A percentile compares a stretch with the other conserved stretches of the same genome.
Evolutionary conservation across 108 stramenopile species (phyloP).

Genomic region (Cyclotella choctawhatcheeana): DNA sequence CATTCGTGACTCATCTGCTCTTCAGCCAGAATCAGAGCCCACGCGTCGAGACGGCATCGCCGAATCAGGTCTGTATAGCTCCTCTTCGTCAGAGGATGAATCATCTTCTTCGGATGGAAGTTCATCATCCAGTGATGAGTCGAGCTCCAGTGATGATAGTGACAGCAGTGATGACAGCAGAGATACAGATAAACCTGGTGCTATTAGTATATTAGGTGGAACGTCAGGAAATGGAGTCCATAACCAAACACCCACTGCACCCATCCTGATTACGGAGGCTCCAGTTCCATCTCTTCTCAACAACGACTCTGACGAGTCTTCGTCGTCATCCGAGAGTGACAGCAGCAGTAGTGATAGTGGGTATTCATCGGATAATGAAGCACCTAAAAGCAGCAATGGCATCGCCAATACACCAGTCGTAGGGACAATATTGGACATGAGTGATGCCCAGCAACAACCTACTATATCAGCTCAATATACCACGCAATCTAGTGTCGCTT

Average conservation of each 20-base stretch:
- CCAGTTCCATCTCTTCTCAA: conserved; percentile 28
- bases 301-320: conserved; percentile 17
- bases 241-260: conserved; percentile 5
- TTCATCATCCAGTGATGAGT: conserved; percentile 35
- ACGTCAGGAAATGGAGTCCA: conserved; percentile 16
- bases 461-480: conserved; percentile 19
- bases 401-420: conserved; percentile 16
- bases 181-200: background rate
- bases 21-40: conserved; percentile 9
- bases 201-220: conserved; percentile 3
- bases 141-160: conserved; percentile 18
- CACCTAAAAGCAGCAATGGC: background rate
- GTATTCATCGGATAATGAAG: background rate
- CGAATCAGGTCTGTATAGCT: conserved; percentile 13
- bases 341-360: conserved; percentile 49
- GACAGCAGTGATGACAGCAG: conserved; percentile 25
- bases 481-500: conserved; percentile 11
- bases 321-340: conserved; percentile 36
- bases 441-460: background rate
- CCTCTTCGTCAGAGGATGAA: conserved; percentile 42
- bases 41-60: conserved; percentile 14
- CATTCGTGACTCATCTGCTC: conserved; percentile 75
- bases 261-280: conserved; percentile 9
- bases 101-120: conserved; percentile 23
- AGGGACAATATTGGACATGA: conserved; percentile 38